phyloP scores from a whole-genome alignment of 225 moss, liverwort and hornwort genomes.

The Marchantia paleacea region DNA sequence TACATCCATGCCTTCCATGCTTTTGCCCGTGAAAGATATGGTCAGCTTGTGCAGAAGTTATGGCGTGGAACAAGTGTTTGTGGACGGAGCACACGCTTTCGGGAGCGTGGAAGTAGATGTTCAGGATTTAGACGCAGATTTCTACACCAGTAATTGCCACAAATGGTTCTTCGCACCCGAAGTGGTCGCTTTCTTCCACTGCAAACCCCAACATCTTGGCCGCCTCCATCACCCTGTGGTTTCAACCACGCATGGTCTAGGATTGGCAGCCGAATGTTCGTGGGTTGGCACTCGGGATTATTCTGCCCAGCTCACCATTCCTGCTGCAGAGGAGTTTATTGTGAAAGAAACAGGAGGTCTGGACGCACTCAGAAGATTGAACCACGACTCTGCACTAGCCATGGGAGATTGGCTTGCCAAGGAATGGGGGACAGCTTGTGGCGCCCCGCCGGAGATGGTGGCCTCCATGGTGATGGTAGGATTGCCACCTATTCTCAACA shows the following conservation, averaged over 20 bases:
- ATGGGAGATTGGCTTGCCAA: constrained; percentile 72
- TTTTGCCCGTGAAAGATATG: constrained; percentile 64
- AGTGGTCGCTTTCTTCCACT: constrained; percentile 77
- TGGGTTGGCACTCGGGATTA: constrained; percentile 92
- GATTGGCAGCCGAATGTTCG: constrained; percentile 62
- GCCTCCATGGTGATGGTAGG: constrained; percentile 93
- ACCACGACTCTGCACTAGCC: constrained; percentile 73
- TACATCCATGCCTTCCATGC: constrained; percentile 76
- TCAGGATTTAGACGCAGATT: constrained; percentile 69
- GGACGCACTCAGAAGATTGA: constrained; percentile 45
- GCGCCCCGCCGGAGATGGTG: constrained; percentile 66
- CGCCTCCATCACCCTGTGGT: constrained; percentile 83
- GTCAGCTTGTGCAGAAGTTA: constrained; percentile 56
- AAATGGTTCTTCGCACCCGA: constrained; percentile 86
- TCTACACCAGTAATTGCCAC: constrained; percentile 74
- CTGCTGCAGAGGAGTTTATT: constrained; percentile 64
- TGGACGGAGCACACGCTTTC: constrained; percentile 87
- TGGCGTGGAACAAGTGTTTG: constrained; percentile 67
- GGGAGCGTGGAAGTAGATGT: constrained; percentile 69
- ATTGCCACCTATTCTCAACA: constrained; percentile 61
- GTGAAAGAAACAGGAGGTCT: constrained; percentile 50
- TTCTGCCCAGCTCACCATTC: constrained; percentile 64
- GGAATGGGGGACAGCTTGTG: constrained; percentile 68
- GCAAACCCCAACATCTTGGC: constrained; percentile 61
- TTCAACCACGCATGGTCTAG: constrained; percentile 64